These are phyloP conservation scores for Linnemannia hyalina DNA, from an alignment of 192 early-diverging fungal genomes.

Conservation along the genomic window DNA sequence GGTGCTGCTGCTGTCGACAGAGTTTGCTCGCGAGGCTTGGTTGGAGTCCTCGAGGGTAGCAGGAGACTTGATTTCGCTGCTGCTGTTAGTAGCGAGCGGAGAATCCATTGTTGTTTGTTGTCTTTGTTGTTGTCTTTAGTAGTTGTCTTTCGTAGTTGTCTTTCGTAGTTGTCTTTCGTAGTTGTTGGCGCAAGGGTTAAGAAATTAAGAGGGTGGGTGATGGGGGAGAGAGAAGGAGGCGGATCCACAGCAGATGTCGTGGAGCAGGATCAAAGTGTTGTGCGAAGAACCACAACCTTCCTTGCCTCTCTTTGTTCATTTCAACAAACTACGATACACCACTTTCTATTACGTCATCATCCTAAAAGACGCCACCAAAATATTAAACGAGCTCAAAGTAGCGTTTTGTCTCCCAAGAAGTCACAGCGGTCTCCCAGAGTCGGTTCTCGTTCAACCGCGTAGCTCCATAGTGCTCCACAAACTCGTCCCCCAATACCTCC, in stretches of 20 bases:
- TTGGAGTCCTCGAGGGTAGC: constrained; percentile 15
- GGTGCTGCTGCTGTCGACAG: constrained; percentile 31
- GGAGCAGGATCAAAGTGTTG: no score
- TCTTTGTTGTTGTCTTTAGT: neutral
- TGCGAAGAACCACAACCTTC: no score
- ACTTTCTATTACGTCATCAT: no score
- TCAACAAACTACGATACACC: no score
- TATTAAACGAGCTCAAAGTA: constrained; percentile 76
- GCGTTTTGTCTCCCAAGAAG: constrained; percentile 77
- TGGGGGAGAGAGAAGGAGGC: neutral
- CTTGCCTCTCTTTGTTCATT: no score
- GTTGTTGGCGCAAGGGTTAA: neutral
- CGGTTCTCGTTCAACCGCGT: constrained; percentile 82
- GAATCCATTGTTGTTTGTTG: constrained; percentile 29
- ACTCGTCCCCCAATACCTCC: constrained; percentile 77
- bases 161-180: neutral
- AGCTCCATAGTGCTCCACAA: constrained; percentile 83
- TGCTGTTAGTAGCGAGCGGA: constrained; percentile 15
- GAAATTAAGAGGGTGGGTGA: no score
- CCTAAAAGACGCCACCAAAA: neutral
- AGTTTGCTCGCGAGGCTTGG: constrained; percentile 26
- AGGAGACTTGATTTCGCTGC: constrained; percentile 30
- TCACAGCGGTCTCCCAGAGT: constrained; percentile 80
- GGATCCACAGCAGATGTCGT: neutral
- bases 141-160: neutral